phyloP scores from a whole-genome alignment of 495 filamentous ascomycete species.

The Ramalina peruviana region DNA sequence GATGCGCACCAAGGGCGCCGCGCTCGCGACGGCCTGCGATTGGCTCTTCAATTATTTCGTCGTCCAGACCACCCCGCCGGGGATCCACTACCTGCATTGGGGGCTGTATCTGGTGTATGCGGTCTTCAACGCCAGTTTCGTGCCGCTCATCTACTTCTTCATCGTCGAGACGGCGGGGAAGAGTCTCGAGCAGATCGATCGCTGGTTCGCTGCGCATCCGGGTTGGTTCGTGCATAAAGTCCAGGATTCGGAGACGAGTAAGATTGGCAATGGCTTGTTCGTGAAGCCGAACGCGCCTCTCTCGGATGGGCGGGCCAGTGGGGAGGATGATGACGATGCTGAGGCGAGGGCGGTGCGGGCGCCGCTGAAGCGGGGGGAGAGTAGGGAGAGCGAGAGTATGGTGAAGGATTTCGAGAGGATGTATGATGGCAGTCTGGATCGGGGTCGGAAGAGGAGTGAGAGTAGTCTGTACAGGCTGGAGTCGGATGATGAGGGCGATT shows the following conservation, averaged over 20 bases:
- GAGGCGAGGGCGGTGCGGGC: neutral
- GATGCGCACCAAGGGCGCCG: constrained; percentile 42
- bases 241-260: neutral
- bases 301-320: neutral
- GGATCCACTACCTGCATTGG: constrained; percentile 25
- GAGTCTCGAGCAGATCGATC: constrained; percentile 21
- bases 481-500: neutral
- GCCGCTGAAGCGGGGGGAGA: neutral
- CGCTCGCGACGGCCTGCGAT: constrained; percentile 31
- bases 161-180: constrained; percentile 36
- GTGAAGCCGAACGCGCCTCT: neutral
- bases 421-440: constrained; percentile 1
- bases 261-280: neutral
- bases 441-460: neutral
- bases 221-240: constrained; percentile 13
- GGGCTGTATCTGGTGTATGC: constrained; percentile 27
- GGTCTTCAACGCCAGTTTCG: constrained; percentile 30
- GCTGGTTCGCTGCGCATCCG: constrained; percentile 11
- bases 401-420: constrained; percentile 6
- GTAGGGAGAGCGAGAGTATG: constrained; percentile 2
- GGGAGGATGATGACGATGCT: neutral
- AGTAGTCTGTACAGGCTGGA: neutral
- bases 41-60: constrained; percentile 36
- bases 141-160: constrained; percentile 48
- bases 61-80: constrained; percentile 33